These are phyloP conservation scores for Rhodomyrtus tomentosa DNA, from an alignment of 345 rosid genomes.

Conservation along the genomic window DNA sequence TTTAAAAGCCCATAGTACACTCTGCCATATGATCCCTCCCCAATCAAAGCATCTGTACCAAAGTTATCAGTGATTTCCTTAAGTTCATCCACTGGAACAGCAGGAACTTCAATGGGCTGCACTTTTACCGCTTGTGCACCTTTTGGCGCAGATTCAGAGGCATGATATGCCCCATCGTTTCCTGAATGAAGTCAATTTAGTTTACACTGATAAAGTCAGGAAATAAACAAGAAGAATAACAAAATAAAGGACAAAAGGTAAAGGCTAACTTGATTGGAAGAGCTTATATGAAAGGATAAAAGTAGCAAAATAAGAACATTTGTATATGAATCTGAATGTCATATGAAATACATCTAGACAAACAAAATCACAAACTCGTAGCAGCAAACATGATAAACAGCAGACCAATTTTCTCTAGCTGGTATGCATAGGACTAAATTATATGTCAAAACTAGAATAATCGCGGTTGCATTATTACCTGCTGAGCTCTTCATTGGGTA, in stretches of 20 bases:
- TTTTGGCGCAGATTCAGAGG: slow-evolving; percentile 17
- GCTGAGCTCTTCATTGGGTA: slow-evolving; percentile 42
- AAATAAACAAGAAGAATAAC: not conserved
- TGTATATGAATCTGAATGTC: not conserved
- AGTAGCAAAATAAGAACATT: not conserved
- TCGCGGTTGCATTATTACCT: slow-evolving; percentile 22
- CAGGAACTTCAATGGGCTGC: slow-evolving; percentile 54
- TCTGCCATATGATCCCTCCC: slow-evolving; percentile 92
- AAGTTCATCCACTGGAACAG: slow-evolving; percentile 42
- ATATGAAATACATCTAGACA: not conserved
- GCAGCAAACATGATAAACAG: not conserved
- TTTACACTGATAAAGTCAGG: not conserved
- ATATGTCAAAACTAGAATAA: not conserved
- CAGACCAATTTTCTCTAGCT: not conserved
- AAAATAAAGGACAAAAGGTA: not conserved
- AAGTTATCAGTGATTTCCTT: slow-evolving; percentile 61
- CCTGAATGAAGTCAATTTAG: slow-evolving; percentile 16
- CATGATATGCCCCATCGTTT: slow-evolving; percentile 32
- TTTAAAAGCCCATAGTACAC: slow-evolving; percentile 63
- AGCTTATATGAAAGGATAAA: not conserved
- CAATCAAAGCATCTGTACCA: slow-evolving; percentile 55
- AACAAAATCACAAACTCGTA: not conserved
- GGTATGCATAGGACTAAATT: not conserved
- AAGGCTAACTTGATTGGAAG: not conserved
- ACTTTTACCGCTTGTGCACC: slow-evolving; percentile 26